Evolutionary conservation across 2,329 filamentous ascomycete species (phyloP).

Genomic region (Ophiocordyceps camponoti-floridani): DNA sequence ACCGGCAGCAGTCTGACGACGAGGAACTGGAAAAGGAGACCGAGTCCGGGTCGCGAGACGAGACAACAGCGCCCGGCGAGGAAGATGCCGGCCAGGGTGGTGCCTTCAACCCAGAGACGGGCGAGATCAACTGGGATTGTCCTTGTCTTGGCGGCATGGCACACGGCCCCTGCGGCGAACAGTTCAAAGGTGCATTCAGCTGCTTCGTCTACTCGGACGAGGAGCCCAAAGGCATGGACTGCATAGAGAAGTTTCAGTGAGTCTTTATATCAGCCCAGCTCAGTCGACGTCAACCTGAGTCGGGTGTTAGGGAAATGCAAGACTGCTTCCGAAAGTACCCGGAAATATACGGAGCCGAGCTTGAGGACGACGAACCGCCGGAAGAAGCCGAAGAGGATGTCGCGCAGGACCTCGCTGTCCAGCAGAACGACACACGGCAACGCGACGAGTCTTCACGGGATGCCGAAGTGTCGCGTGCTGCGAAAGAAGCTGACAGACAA

Average conservation of each 20-base stretch:
- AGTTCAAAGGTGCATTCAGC: slow-evolving; percentile 92
- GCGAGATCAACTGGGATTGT: slow-evolving; percentile 99
- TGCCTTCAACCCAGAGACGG: slow-evolving; percentile 94
- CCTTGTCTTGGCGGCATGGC: slow-evolving; percentile 96
- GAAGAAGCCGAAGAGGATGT: slow-evolving; percentile 14
- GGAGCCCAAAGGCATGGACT: slow-evolving; percentile 95
- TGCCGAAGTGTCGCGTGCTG: background rate
- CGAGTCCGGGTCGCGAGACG: slow-evolving; percentile 9
- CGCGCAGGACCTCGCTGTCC: slow-evolving; percentile 1
- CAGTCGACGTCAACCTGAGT: slow-evolving; percentile 8
- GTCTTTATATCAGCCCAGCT: slow-evolving; percentile 14
- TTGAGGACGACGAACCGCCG: slow-evolving; percentile 45
- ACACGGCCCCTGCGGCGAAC: slow-evolving; percentile 81
- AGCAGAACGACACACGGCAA: background rate
- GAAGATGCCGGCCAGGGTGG: slow-evolving; percentile 54
- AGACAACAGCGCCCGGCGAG: slow-evolving; percentile 27
- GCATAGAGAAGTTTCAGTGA: slow-evolving; percentile 93
- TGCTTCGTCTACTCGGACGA: slow-evolving; percentile 94
- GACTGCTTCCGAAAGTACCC: slow-evolving; percentile 88
- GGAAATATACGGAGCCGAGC: slow-evolving; percentile 79
- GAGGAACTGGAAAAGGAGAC: slow-evolving; percentile 8
- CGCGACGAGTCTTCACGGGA: background rate
- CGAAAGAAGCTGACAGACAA: background rate
- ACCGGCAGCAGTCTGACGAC: slow-evolving; percentile 5
- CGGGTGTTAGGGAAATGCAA: slow-evolving; percentile 66